Conservation (phyloP, 129 eudicot species). For the Smallanthus sonchifolius region DNA sequence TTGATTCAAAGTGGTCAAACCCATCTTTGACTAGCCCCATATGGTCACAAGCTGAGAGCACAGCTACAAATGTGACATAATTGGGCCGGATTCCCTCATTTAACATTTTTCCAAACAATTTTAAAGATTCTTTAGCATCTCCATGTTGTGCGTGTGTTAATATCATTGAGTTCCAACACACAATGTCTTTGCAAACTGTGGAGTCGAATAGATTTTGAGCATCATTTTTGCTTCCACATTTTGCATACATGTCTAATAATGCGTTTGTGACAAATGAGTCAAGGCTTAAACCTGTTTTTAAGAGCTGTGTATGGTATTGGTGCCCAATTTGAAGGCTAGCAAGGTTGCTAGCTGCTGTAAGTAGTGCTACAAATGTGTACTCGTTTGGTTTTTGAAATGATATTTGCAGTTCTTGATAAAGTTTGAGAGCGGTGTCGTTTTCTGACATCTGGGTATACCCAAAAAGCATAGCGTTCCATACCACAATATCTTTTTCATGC, state of each 20-base stretch:
- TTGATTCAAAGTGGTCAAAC: constrained; percentile 36
- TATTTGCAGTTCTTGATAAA: constrained; percentile 42
- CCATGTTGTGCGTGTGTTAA: constrained; percentile 62
- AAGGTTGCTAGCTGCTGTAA: constrained; percentile 55
- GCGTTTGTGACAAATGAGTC: constrained; percentile 63
- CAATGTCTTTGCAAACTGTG: constrained; percentile 36
- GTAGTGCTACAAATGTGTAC: constrained; percentile 54
- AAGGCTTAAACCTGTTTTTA: constrained; percentile 40
- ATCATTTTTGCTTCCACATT: constrained; percentile 58
- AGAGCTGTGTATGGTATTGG: constrained; percentile 51
- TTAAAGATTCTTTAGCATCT: constrained; percentile 57
- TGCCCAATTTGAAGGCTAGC: constrained; percentile 50
- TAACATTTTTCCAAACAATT: constrained; percentile 42
- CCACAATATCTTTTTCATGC: constrained; percentile 51
- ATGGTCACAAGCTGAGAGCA: constrained; percentile 81
- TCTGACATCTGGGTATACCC: constrained; percentile 54
- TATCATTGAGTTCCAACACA: constrained; percentile 75
- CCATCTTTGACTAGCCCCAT: constrained; percentile 62
- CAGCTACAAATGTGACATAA: constrained; percentile 53
- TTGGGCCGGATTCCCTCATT: constrained; percentile 44
- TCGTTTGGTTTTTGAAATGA: constrained; percentile 40
- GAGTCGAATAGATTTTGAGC: constrained; percentile 47
- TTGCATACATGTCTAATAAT: constrained; percentile 66
- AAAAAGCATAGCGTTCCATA: constrained; percentile 70
- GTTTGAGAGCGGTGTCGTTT: constrained; percentile 49